phyloP scores from a whole-genome alignment of 352 stramenopile species.

The Phytophthora sojae region DNA sequence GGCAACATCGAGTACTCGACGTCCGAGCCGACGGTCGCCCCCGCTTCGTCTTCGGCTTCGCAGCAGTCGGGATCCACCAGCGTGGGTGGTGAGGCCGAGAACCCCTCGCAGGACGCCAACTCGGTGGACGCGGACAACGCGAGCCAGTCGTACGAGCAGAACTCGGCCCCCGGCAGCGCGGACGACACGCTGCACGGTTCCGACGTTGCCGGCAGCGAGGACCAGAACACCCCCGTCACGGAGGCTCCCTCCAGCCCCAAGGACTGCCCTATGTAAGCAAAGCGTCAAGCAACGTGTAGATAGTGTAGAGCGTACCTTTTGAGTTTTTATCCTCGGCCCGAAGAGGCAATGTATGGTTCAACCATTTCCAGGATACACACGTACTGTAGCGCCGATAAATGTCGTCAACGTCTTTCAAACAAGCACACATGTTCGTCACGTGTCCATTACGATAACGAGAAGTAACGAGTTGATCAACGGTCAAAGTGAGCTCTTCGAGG shows the following conservation, averaged over 20 bases:
- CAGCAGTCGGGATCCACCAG: slow-evolving; percentile 12
- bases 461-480: neutral
- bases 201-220: neutral
- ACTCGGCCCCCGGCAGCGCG: neutral
- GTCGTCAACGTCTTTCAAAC: slow-evolving; percentile 2
- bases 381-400: slow-evolving; percentile 7
- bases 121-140: neutral
- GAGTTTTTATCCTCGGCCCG: neutral
- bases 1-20: neutral
- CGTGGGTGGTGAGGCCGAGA: slow-evolving; percentile 4
- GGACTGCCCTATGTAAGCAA: slow-evolving; percentile 32
- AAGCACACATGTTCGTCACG: slow-evolving; percentile 10
- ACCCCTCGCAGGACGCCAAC: slow-evolving; percentile 6
- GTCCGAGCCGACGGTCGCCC: neutral
- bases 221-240: neutral
- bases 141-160: slow-evolving; percentile 6
- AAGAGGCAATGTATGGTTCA: neutral
- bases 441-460: neutral
- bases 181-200: neutral
- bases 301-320: slow-evolving; percentile 4
- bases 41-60: slow-evolving; percentile 9
- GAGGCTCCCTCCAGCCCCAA: slow-evolving; percentile 16
- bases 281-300: slow-evolving; percentile 7
- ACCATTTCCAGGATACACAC: neutral
- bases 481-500: too few species aligned